phyloP scores from a whole-genome alignment of 345 rosid genomes.

The Lepidium africanum region DNA sequence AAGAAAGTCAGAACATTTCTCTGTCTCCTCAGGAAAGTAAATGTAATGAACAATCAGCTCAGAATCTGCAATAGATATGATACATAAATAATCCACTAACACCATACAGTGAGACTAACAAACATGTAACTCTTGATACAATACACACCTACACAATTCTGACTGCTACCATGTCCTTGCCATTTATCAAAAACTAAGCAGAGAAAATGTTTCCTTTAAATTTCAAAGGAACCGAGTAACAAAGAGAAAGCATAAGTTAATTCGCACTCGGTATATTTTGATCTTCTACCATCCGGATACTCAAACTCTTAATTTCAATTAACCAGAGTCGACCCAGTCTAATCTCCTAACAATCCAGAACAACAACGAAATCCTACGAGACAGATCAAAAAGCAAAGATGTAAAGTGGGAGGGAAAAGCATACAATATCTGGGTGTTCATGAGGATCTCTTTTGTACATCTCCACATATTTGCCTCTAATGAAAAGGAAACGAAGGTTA shows the following conservation, averaged over 20 bases:
- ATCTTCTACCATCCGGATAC: neutral
- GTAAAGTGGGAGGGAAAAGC: neutral
- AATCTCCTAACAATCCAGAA: neutral
- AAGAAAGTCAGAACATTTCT: neutral
- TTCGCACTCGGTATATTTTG: neutral
- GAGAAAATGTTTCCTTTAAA: neutral
- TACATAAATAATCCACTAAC: neutral
- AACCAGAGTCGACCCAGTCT: too few species aligned
- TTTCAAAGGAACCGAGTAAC: neutral
- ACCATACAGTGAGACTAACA: neutral
- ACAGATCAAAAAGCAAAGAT: neutral
- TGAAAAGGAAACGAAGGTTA: constrained; percentile 58
- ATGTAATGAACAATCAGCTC: neutral
- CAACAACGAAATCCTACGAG: neutral
- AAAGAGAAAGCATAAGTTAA: neutral
- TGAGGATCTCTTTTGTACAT: constrained; percentile 96
- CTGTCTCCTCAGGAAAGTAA: neutral
- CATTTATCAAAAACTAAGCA: neutral
- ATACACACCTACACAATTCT: neutral
- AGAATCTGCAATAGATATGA: neutral
- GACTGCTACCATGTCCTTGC: neutral
- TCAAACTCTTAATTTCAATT: neutral
- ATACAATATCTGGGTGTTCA: constrained; percentile 76
- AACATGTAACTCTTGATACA: neutral
- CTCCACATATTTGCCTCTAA: constrained; percentile 73